Conservation (phyloP, 2,329 filamentous ascomycete species). For the Trichoderma arundinaceum region DNA sequence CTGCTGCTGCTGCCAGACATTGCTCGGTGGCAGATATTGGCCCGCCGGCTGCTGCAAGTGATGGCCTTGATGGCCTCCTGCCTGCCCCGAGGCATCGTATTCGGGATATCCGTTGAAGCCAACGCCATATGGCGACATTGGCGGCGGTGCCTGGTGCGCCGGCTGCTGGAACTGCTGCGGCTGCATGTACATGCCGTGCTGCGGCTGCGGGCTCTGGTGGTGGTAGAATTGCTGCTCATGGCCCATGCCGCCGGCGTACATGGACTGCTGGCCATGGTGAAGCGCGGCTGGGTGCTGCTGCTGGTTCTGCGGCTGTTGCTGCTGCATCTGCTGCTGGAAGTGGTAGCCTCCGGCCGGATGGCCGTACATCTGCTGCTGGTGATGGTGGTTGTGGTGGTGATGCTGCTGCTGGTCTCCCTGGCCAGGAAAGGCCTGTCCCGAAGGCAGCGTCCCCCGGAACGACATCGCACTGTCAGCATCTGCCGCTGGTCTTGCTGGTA, state of each 20-base stretch:
- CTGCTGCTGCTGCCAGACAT: conserved; percentile 32
- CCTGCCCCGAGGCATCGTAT: conserved; percentile 25
- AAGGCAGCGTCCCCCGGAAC: conserved; percentile 48
- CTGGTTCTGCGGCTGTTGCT: conserved; percentile 38
- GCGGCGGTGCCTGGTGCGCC: conserved; percentile 27
- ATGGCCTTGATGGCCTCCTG: conserved; percentile 32
- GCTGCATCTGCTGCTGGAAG: conserved; percentile 35
- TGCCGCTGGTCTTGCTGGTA: conserved; percentile 30
- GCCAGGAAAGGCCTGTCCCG: conserved; percentile 49
- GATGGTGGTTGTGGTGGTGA: conserved; percentile 32
- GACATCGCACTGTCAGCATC: conserved; percentile 39
- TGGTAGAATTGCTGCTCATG: conserved; percentile 37
- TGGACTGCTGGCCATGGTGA: conserved; percentile 35
- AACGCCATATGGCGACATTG: conserved; percentile 24
- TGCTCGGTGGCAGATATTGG: conserved; percentile 28
- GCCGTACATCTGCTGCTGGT: conserved; percentile 37
- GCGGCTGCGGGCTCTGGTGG: conserved; percentile 34
- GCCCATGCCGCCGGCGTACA: conserved; percentile 32
- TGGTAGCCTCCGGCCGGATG: conserved; percentile 41
- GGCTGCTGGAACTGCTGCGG: conserved; percentile 38
- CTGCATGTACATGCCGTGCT: conserved; percentile 35
- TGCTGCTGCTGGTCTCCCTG: conserved; percentile 42
- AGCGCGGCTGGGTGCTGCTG: conserved; percentile 34
- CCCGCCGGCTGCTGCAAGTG: conserved; percentile 30
- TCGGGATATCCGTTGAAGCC: conserved; percentile 27